Conservation (phyloP, 768 basidiomycete genomes). For the Mrakia blollopis region DNA sequence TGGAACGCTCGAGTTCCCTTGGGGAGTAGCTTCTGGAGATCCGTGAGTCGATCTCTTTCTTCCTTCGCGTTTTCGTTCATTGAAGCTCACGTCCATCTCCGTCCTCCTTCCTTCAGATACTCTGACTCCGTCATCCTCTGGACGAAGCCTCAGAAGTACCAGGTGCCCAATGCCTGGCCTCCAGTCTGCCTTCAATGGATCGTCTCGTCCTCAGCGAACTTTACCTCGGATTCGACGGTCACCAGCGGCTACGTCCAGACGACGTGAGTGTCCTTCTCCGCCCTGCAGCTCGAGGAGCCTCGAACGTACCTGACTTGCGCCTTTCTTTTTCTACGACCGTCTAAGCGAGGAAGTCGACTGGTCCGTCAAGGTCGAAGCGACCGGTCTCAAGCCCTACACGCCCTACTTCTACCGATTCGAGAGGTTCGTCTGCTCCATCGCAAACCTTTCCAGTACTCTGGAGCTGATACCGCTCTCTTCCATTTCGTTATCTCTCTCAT, state of each 20-base stretch:
- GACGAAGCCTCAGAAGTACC: constrained; percentile 53
- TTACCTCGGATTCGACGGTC: constrained; percentile 45
- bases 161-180: constrained; percentile 42
- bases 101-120: neutral
- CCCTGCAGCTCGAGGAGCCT: neutral
- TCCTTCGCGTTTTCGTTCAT: neutral
- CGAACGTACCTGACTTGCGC: neutral
- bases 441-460: neutral
- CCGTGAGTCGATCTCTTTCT: constrained; percentile 44
- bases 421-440: constrained; percentile 44
- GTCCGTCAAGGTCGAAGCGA: constrained; percentile 59
- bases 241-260: constrained; percentile 55
- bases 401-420: constrained; percentile 56
- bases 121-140: constrained; percentile 54
- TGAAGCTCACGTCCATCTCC: neutral
- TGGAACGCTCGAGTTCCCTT: constrained; percentile 33
- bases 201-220: constrained; percentile 53
- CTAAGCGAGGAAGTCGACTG: constrained; percentile 55
- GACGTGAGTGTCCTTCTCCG: constrained; percentile 26
- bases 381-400: constrained; percentile 52
- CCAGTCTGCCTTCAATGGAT: constrained; percentile 38
- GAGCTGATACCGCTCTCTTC: neutral
- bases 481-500: too few species aligned
- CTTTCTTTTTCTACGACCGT: neutral
- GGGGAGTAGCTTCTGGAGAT: constrained; percentile 49